Percentiles rank a stretch among this genome's conserved stretches.
Conservation (phyloP, 192 early-diverging fungal genomes). For the Rhizoclosmatium sp. region DNA sequence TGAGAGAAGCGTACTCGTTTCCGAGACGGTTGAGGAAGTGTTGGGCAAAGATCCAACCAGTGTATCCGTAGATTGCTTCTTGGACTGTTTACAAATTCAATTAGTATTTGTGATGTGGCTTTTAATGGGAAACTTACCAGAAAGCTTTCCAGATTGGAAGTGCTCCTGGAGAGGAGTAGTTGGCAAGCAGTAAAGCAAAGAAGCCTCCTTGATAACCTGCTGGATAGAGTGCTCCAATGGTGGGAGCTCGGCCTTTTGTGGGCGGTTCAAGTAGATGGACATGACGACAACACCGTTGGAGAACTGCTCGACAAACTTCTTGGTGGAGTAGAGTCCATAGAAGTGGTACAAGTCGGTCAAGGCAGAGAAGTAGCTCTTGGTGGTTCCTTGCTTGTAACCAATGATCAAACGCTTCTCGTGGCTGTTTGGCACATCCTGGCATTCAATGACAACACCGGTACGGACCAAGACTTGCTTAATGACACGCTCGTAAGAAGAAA, state of each 20-base stretch:
- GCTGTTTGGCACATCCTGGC: slow-evolving; percentile 83
- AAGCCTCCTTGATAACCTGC: slow-evolving; percentile 96
- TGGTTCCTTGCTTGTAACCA: slow-evolving; percentile 85
- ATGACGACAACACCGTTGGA: slow-evolving; percentile 97
- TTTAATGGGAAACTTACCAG: slow-evolving; percentile 43
- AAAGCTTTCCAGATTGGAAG: slow-evolving; percentile 88
- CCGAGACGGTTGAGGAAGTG: slow-evolving; percentile 99
- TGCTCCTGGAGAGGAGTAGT: slow-evolving; percentile 91
- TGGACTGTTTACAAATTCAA: slow-evolving; percentile 58
- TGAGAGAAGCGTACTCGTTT: slow-evolving; percentile 87
- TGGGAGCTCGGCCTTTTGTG: slow-evolving; percentile 74
- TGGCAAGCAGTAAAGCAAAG: slow-evolving; percentile 94
- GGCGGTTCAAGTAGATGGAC: slow-evolving; percentile 86
- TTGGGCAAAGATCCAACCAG: slow-evolving; percentile 97
- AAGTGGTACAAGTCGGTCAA: slow-evolving; percentile 98
- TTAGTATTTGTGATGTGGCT: not conserved
- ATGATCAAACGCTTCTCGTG: slow-evolving; percentile 92
- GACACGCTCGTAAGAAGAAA: slow-evolving; percentile 83
- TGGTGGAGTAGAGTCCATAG: slow-evolving; percentile 92
- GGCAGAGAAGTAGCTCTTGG: slow-evolving; percentile 90
- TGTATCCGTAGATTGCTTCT: slow-evolving; percentile 94
- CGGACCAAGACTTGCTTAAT: slow-evolving; percentile 84
- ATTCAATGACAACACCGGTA: slow-evolving; percentile 92
- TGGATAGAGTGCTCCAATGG: slow-evolving; percentile 88
- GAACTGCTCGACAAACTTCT: slow-evolving; percentile 99